Base-by-base conservation (phyloP, 2,329 filamentous ascomycete species). In the Neofusicoccum kwambonambiense region DNA sequence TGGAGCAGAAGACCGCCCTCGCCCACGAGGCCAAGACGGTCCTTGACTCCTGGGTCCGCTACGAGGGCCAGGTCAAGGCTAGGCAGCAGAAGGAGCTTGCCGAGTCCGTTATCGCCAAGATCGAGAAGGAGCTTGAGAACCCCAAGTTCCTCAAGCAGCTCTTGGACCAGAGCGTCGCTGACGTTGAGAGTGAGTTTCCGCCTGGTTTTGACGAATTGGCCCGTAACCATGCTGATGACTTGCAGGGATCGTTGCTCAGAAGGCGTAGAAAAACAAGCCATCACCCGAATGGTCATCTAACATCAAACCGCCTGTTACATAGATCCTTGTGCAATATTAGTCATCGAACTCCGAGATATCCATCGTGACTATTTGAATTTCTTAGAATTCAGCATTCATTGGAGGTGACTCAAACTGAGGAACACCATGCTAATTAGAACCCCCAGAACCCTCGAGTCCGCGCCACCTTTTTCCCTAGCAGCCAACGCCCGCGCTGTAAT, bases 51-150 rank as follows among this genome's bases (percentile, higher is more conserved):
- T 99, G 95, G 96, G 93, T 98, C 70, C 91, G 95, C 79, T 99
- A 99, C 82, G 95, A 99, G 86, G 85, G 91, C 74, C 95, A 98
- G 86, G 93, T 99, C 77, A 99, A 98, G 91, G 90, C 94, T 85
- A 90, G 95, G 80, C 93, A 99, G 86, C 95, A 99, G 87, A 90
- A 87, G 82, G 95, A 99, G 87, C 88, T 99, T 71, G 92, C 95
- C 70, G 89, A 96, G 78, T 88, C 84, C 80, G 86, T 99, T 81
- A 98, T 99, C 76, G 88, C 90, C 85, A 99, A 97, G 89, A 95
- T 98, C 78, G 90, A 91, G 82, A 98, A 98, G 89, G 94, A 98
- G 87, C 89, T 99, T 66, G 92, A 97, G 87, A 97, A 91, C 87
- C 95, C 96, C 80, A 98, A 93, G 88, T 87, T 90, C 71, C 89